Base-by-base conservation (phyloP, 495 filamentous ascomycete species). In the Penicillium salamii region DNA sequence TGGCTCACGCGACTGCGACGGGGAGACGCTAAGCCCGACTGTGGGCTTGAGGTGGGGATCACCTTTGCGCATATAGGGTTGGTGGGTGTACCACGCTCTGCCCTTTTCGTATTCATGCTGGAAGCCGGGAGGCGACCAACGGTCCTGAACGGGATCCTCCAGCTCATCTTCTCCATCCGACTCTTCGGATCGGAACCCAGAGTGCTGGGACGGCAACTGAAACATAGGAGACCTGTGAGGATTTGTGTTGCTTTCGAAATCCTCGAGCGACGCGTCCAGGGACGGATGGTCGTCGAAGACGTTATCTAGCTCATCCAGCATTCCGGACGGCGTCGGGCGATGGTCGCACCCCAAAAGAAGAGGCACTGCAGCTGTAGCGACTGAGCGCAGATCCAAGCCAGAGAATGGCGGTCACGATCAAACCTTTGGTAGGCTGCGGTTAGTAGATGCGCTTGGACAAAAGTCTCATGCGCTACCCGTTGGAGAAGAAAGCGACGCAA, bases 241-340 rank as follows among this genome's bases (percentile, higher is more conserved):
- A 57, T 72, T 77, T 40, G 75, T 74, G 49, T 68, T 73, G 61
- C 70, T 75, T 59, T 86, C 86, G 77, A 89, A 90, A 72, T 91
- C 87, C 61, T 85, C 81, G 57, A 90, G 76, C 43, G 86, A 89
- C 36, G 78, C 85, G 71, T 84, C 80, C 69, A 91, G 60, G 45
- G 81, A 85, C 26, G 81, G 79, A 70, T 85, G 84, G 65, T 82
- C 80, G 62, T 88, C 84, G 68, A 82, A 83, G 36, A 73, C 57
- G 50, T 72, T 69, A 31, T 77, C 77, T 52, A 75, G 62, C 56
- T 74, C 68, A 51, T 72, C 71, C 66, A 74, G 61, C 68, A 75
- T 74, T 38, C 66, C 71, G 62, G 75, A 71, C 59, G 73, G 61
- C 62, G 68, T 70, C 13, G 49, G 44, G 57, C 59, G 59, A 41